A percentile compares a stretch with the other conserved stretches of the same genome.
phyloP scores from a whole-genome alignment of 2,329 filamentous ascomycete species.

The Fusarium sp. region DNA sequence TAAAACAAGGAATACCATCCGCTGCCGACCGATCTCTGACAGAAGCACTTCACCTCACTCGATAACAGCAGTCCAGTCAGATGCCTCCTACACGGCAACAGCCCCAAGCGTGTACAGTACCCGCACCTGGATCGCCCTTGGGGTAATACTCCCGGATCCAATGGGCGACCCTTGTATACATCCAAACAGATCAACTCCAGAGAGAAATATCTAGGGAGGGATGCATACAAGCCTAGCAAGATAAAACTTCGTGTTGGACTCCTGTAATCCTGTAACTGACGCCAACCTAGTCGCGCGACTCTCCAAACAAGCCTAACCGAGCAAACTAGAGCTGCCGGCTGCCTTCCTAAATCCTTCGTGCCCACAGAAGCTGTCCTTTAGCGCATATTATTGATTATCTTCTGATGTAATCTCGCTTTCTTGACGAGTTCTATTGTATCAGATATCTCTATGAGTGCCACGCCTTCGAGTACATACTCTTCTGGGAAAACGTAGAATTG shows the following conservation, averaged over 20 bases:
- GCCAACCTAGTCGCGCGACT: constrained; percentile 34
- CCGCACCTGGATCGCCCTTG: constrained; percentile 30
- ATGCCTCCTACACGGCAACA: constrained; percentile 4
- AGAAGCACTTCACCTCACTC: background rate
- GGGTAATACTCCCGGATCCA: constrained; percentile 23
- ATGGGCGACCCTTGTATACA: constrained; percentile 19
- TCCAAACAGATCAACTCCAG: constrained; percentile 6
- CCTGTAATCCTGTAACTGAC: constrained; percentile 37
- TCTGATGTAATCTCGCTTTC: constrained; percentile 27
- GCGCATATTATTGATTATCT: constrained; percentile 23
- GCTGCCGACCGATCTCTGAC: background rate
- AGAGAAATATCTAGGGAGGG: background rate
- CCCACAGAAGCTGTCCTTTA: constrained; percentile 22
- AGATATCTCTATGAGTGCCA: background rate
- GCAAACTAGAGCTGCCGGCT: constrained; percentile 5
- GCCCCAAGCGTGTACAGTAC: constrained; percentile 25
- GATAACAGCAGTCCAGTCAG: constrained; percentile 7
- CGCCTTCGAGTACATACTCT: background rate
- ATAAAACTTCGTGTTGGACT: constrained; percentile 12
- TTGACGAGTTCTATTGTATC: background rate
- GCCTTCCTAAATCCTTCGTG: constrained; percentile 14
- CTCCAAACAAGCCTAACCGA: constrained; percentile 19
- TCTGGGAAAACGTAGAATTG: background rate
- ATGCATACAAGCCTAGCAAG: background rate
- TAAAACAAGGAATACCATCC: constrained; percentile 15